phyloP scores from a whole-genome alignment of 257 asterid species.

The Solanum pinnatisectum region DNA sequence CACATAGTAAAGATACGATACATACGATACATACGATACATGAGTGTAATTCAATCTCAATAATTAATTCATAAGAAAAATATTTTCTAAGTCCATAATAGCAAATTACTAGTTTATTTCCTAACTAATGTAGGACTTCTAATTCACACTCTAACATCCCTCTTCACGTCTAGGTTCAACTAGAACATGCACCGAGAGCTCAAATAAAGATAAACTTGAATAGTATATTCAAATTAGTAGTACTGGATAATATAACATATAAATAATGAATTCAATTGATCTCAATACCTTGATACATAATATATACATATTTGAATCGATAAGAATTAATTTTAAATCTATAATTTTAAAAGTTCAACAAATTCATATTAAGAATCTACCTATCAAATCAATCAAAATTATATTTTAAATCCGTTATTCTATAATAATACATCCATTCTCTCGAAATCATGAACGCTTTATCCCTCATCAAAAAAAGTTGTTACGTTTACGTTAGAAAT shows the following conservation, averaged over 20 bases:
- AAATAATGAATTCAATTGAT: not conserved
- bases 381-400: too few relatives aligned
- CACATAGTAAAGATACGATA: not conserved
- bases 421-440: not conserved
- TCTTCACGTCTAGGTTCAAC: too few relatives aligned
- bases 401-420: rapidly evolving
- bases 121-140: not conserved
- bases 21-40: too few relatives aligned
- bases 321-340: too few relatives aligned
- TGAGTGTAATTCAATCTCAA: too few relatives aligned
- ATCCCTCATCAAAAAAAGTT: not conserved
- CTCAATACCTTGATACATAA: too few relatives aligned
- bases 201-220: not conserved
- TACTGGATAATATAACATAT: not conserved
- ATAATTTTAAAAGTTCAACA: not conserved
- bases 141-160: not conserved
- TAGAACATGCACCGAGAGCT: not conserved
- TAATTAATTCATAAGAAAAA: too few relatives aligned
- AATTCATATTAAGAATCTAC: too few relatives aligned
- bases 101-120: too few relatives aligned
- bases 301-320: not conserved
- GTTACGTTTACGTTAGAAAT: not conserved
- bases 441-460: not conserved
- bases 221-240: too few relatives aligned
- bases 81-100: too few relatives aligned